Conservation (phyloP, 2,329 filamentous ascomycete species). For the Teratosphaeria gauchensis region DNA sequence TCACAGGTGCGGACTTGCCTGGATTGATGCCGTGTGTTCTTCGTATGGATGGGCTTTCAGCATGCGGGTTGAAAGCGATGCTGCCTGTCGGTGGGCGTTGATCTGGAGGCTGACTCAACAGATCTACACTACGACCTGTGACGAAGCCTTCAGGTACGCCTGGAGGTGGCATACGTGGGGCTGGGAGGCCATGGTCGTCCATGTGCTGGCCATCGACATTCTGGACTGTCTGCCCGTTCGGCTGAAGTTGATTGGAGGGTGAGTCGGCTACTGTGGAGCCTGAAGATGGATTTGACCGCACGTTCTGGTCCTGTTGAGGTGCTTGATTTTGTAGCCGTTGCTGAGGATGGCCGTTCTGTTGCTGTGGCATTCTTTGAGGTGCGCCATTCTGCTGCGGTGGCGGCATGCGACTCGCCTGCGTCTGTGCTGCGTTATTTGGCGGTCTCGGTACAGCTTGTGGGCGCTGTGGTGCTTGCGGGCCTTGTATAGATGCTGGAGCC, state of each 20-base stretch:
- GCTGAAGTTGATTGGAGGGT: conserved; percentile 15
- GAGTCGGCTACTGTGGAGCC: conserved; percentile 15
- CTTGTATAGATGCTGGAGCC: conserved; percentile 13
- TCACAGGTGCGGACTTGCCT: conserved; percentile 62
- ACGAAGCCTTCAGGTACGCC: conserved; percentile 36
- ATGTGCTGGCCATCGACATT: conserved; percentile 2
- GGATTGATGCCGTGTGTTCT: conserved; percentile 86
- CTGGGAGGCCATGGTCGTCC: conserved; percentile 10
- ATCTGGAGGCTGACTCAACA: conserved; percentile 27
- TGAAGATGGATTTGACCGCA: conserved; percentile 23
- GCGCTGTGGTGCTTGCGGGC: conserved; percentile 10
- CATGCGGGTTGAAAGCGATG: conserved; percentile 38
- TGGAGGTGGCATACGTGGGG: conserved; percentile 18
- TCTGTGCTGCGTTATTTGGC: conserved; percentile 12
- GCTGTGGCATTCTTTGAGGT: conserved; percentile 2
- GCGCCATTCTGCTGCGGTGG: conserved; percentile 16
- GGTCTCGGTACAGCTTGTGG: conserved; percentile 14
- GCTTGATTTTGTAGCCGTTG: conserved; percentile 7
- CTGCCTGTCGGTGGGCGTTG: conserved; percentile 20
- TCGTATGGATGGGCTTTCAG: conserved; percentile 63
- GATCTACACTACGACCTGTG: conserved; percentile 35
- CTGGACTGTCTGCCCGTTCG: conserved; percentile 11
- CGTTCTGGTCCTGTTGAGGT: conserved; percentile 9
- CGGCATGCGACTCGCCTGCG: conserved; percentile 13
- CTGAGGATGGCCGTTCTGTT: conserved; percentile 6